Evolutionary conservation across 306 rosid genomes (phyloP).

Genomic region (Calophaca sinica): DNA sequence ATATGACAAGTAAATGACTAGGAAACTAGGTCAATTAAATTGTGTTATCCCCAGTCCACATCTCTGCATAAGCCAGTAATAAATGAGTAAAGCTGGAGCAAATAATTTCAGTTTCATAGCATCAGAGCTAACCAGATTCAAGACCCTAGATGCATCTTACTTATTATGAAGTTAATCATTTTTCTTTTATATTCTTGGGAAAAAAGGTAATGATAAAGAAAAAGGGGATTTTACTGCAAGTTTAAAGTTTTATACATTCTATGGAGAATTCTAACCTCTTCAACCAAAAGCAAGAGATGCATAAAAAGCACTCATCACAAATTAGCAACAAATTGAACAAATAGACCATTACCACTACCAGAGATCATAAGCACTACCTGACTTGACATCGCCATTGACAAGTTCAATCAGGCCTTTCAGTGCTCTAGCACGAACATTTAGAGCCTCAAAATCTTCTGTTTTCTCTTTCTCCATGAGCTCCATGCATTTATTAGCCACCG

Average conservation of each 20-base stretch:
- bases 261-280: conserved; percentile 71
- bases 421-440: conserved; percentile 67
- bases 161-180: not conserved
- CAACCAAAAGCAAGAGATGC: conserved; percentile 64
- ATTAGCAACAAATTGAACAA: conserved; percentile 20
- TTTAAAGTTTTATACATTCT: conserved; percentile 5
- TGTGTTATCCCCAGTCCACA: conserved; percentile 12
- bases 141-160: conserved; percentile 10
- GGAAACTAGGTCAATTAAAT: conserved; percentile 24
- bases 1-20: conserved; percentile 27
- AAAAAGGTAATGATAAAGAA: no score
- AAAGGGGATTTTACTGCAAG: not conserved
- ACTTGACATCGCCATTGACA: conserved; percentile 64
- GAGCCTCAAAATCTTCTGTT: conserved; percentile 47
- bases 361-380: conserved; percentile 67
- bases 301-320: conserved; percentile 21
- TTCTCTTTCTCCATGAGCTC: conserved; percentile 54
- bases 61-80: conserved; percentile 2
- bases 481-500: conserved; percentile 78
- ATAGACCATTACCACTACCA: no score
- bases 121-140: conserved; percentile 23
- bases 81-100: conserved; percentile 9
- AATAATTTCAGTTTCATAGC: not conserved
- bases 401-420: conserved; percentile 83
- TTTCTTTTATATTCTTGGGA: not conserved